phyloP scores from a whole-genome alignment of 2,329 filamentous ascomycete species.

The Sporothrix protearum region DNA sequence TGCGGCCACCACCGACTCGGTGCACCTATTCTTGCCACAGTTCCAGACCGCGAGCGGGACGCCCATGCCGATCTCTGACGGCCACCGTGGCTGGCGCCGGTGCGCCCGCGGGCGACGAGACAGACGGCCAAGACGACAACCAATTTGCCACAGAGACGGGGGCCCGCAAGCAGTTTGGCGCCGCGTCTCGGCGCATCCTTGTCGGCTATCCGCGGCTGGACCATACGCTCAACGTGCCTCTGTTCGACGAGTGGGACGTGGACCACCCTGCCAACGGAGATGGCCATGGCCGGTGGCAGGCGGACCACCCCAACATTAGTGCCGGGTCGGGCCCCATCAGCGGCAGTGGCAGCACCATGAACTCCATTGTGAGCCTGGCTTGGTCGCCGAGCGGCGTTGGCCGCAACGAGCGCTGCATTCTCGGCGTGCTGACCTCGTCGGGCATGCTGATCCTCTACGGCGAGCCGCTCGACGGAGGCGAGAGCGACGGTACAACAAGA shows the following conservation, averaged over 20 bases:
- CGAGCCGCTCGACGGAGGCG: conserved; percentile 37
- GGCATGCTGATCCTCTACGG: conserved; percentile 52
- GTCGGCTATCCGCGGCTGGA: conserved; percentile 39
- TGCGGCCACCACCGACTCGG: conserved; percentile 53
- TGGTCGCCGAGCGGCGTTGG: conserved; percentile 61
- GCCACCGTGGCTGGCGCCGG: neutral
- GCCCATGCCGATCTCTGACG: conserved; percentile 25
- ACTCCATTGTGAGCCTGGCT: conserved; percentile 51
- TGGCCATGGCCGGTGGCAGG: conserved; percentile 29
- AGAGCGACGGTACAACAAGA: neutral
- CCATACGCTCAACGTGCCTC: conserved; percentile 44
- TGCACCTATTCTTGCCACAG: conserved; percentile 51
- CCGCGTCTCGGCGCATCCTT: conserved; percentile 37
- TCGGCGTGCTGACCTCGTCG: conserved; percentile 49
- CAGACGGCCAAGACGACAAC: conserved; percentile 30
- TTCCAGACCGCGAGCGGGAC: conserved; percentile 33
- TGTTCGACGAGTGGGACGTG: conserved; percentile 34
- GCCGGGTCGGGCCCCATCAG: conserved; percentile 41
- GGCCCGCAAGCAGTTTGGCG: conserved; percentile 36
- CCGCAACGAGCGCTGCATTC: conserved; percentile 49
- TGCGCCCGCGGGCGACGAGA: conserved; percentile 22
- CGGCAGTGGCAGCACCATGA: conserved; percentile 49
- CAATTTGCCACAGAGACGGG: conserved; percentile 23
- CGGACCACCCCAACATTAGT: neutral
- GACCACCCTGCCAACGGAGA: conserved; percentile 30